Percentiles rank a stretch among this genome's conserved stretches.
These are phyloP conservation scores for Hirsutella rhossiliensis DNA, from an alignment of 2,329 filamentous ascomycete genomes.

Conservation along the genomic window DNA sequence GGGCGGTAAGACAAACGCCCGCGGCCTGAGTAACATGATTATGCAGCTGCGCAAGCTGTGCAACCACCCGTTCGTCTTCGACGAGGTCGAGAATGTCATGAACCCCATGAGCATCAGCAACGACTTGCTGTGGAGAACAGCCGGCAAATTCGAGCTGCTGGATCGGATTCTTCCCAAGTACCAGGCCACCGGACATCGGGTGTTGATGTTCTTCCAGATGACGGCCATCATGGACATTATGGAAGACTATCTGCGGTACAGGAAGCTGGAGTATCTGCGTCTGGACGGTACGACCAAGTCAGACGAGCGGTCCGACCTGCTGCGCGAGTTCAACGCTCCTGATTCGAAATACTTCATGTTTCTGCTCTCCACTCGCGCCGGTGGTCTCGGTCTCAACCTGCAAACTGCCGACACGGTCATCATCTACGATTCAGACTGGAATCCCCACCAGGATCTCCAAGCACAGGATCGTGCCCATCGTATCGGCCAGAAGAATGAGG, in stretches of 20 bases:
- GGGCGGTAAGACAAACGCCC: conserved; percentile 85
- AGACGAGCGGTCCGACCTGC: conserved; percentile 85
- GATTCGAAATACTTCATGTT: conserved; percentile 95
- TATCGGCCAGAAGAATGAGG: conserved; percentile 99
- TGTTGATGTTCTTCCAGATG: conserved; percentile 99
- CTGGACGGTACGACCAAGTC: conserved; percentile 96
- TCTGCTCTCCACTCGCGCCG: conserved; percentile 93
- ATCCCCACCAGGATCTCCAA: conserved; percentile 97
- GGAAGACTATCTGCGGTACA: conserved; percentile 89
- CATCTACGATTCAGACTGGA: conserved; percentile 99
- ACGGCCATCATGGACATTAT: conserved; percentile 99
- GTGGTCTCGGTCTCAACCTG: conserved; percentile 92
- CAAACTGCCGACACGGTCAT: conserved; percentile 98
- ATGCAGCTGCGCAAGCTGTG: conserved; percentile 98
- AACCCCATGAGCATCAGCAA: conserved; percentile 83
- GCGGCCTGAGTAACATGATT: conserved; percentile 97
- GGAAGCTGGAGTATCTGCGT: conserved; percentile 76
- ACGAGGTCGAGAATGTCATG: conserved; percentile 96
- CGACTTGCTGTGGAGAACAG: conserved; percentile 86
- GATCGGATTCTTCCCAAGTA: conserved; percentile 93
- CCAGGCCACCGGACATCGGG: conserved; percentile 77
- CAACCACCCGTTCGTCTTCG: conserved; percentile 98
- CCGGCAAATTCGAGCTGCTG: conserved; percentile 93
- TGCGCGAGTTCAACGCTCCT: conserved; percentile 81
- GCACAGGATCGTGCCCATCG: conserved; percentile 99